These are phyloP conservation scores for Mycena latifolia DNA, from an alignment of 768 basidiomycete species.

Conservation along the genomic window DNA sequence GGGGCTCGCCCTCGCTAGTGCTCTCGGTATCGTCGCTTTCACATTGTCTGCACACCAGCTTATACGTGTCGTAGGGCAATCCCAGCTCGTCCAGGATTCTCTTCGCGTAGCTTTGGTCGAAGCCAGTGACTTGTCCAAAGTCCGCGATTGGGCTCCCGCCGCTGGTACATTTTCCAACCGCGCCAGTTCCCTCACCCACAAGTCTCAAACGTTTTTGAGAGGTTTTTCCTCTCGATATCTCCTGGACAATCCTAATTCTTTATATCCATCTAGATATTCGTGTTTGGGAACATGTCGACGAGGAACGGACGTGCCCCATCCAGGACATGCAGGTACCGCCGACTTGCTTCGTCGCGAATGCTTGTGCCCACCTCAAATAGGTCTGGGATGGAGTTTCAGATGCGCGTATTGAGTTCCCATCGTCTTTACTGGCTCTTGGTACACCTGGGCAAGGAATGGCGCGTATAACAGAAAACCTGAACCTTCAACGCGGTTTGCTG, in stretches of 20 bases:
- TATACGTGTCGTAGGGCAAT: slow-evolving; percentile 60
- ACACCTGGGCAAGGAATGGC: slow-evolving; percentile 68
- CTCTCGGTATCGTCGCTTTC: slow-evolving; percentile 72
- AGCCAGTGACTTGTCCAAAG: slow-evolving; percentile 78
- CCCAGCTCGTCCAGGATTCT: slow-evolving; percentile 60
- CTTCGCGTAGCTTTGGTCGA: slow-evolving; percentile 83
- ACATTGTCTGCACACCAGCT: neutral
- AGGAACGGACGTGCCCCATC: slow-evolving; percentile 74
- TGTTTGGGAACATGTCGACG: slow-evolving; percentile 85
- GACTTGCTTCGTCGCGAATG: slow-evolving; percentile 30
- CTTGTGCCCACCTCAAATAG: slow-evolving; percentile 49
- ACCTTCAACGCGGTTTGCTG: slow-evolving; percentile 89
- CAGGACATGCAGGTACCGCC: slow-evolving; percentile 86
- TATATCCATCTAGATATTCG: slow-evolving; percentile 73
- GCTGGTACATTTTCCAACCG: slow-evolving; percentile 79
- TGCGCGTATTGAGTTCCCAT: slow-evolving; percentile 80
- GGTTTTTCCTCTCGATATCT: slow-evolving; percentile 51
- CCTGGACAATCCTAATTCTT: slow-evolving; percentile 5
- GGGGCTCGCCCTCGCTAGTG: slow-evolving; percentile 90
- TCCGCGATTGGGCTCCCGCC: slow-evolving; percentile 74
- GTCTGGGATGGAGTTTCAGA: slow-evolving; percentile 95
- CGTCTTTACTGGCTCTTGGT: slow-evolving; percentile 58
- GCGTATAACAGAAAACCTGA: slow-evolving; percentile 91
- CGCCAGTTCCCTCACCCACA: slow-evolving; percentile 87
- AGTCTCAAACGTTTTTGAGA: slow-evolving; percentile 74